Evolutionary conservation across 2,329 filamentous ascomycete genomes (phyloP).

Genomic region (Tolypocladium ophioglossoides): DNA sequence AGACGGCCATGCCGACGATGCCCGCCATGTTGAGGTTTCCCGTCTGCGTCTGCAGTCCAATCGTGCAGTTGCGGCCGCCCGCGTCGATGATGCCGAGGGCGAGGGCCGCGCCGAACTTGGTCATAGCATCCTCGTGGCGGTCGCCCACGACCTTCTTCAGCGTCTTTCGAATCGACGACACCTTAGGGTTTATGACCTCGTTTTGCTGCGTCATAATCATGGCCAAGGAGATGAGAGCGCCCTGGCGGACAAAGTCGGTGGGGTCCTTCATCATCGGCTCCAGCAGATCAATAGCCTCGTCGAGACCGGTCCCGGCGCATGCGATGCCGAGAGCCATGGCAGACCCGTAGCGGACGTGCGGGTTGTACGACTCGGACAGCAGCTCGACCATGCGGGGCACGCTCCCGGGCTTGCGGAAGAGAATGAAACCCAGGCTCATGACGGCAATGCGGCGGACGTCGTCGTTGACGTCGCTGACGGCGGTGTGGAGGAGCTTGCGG

Average conservation of each 20-base stretch:
- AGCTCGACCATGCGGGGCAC: constrained; percentile 98
- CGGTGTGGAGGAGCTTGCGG: constrained; percentile 86
- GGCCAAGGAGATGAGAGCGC: constrained; percentile 82
- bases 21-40: constrained; percentile 98
- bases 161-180: constrained; percentile 79
- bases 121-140: constrained; percentile 97
- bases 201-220: constrained; percentile 99
- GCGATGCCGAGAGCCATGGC: constrained; percentile 98
- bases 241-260: constrained; percentile 95
- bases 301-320: constrained; percentile 88
- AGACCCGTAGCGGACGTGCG: constrained; percentile 93
- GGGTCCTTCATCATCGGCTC: constrained; percentile 99
- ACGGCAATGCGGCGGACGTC: constrained; percentile 93
- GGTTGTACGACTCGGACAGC: constrained; percentile 96
- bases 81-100: constrained; percentile 96
- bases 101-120: constrained; percentile 91
- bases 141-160: constrained; percentile 90
- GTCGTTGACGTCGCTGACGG: constrained; percentile 96
- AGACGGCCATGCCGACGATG: constrained; percentile 95
- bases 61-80: constrained; percentile 95
- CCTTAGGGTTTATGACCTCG: constrained; percentile 96
- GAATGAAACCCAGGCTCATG: constrained; percentile 95
- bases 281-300: constrained; percentile 90
- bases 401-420: constrained; percentile 94
- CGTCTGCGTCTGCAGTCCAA: constrained; percentile 92